Evolutionary conservation across 2,329 filamentous ascomycete species (phyloP).

Genomic region (Hortaea sp.): DNA sequence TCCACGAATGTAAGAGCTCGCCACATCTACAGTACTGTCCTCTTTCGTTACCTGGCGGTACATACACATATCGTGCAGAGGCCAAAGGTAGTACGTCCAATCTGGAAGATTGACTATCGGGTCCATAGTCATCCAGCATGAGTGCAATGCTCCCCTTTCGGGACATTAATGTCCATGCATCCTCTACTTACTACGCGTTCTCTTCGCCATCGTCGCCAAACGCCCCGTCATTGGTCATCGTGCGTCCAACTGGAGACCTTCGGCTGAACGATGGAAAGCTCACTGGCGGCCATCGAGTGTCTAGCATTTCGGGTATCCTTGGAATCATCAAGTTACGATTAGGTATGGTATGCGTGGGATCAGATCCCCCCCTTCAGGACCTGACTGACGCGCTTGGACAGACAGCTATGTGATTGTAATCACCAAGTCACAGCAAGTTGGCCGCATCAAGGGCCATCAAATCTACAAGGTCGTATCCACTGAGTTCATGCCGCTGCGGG

Average conservation of each 20-base stretch:
- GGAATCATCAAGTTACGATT: conserved; percentile 89
- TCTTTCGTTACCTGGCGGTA: too few relatives aligned
- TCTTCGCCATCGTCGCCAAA: conserved; percentile 88
- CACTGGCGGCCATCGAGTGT: conserved; percentile 70
- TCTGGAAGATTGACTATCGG: too few relatives aligned
- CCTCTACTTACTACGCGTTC: conserved; percentile 88
- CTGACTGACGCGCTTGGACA: conserved; percentile 32
- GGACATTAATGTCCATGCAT: conserved; percentile 94
- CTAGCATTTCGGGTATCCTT: conserved; percentile 88
- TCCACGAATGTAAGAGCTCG: background rate
- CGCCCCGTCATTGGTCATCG: conserved; percentile 77
- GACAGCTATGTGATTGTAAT: conserved; percentile 97
- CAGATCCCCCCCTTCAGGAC: background rate
- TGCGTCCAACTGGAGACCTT: conserved; percentile 84
- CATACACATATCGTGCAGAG: too few relatives aligned
- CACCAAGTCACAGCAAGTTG: conserved; percentile 85
- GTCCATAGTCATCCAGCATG: conserved; percentile 27
- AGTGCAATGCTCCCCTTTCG: conserved; percentile 61
- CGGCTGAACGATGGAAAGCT: conserved; percentile 72
- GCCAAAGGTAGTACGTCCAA: too few relatives aligned
- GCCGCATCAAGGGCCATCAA: conserved; percentile 88
- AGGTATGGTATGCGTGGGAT: conserved; percentile 44
- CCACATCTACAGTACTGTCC: too few relatives aligned
- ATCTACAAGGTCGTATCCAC: conserved; percentile 87
- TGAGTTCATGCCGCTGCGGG: conserved; percentile 87